phyloP scores from a whole-genome alignment of 768 basidiomycete genomes.

The Fistulinella prunicolor region DNA sequence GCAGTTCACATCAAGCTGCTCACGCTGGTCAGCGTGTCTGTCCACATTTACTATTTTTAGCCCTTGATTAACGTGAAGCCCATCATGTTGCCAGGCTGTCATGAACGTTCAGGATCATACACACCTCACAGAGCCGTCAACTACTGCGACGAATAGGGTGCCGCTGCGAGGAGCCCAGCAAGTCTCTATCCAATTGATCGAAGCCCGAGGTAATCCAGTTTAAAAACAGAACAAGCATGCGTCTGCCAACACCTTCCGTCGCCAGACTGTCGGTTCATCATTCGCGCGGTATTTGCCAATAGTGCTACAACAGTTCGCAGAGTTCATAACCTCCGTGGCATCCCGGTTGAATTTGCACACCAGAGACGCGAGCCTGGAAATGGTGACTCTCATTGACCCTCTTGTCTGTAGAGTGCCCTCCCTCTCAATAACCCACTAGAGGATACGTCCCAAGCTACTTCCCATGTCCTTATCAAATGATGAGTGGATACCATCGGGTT shows the following conservation, averaged over 20 bases:
- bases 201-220: not conserved
- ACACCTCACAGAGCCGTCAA: not conserved
- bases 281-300: not conserved
- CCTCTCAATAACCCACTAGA: not conserved
- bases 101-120: not conserved
- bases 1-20: not conserved
- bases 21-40: not conserved
- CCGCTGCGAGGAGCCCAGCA: too few relatives aligned
- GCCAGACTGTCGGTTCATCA: not conserved
- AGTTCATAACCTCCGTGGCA: not conserved
- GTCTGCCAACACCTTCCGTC: not conserved
- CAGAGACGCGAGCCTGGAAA: not conserved
- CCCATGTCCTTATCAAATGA: not conserved
- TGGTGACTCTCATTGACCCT: not conserved
- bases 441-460: not conserved
- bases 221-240: not conserved
- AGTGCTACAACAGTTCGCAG: not conserved
- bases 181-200: too few relatives aligned
- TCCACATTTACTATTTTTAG: not conserved
- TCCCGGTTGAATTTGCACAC: not conserved
- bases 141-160: not conserved
- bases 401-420: not conserved
- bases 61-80: not conserved
- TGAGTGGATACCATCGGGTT: too few relatives aligned
- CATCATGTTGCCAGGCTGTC: not conserved